A percentile compares a stretch with the other conserved stretches of the same genome.
Evolutionary conservation across 495 filamentous ascomycete species (phyloP).

Genomic region (Cercophora newfieldiana): DNA sequence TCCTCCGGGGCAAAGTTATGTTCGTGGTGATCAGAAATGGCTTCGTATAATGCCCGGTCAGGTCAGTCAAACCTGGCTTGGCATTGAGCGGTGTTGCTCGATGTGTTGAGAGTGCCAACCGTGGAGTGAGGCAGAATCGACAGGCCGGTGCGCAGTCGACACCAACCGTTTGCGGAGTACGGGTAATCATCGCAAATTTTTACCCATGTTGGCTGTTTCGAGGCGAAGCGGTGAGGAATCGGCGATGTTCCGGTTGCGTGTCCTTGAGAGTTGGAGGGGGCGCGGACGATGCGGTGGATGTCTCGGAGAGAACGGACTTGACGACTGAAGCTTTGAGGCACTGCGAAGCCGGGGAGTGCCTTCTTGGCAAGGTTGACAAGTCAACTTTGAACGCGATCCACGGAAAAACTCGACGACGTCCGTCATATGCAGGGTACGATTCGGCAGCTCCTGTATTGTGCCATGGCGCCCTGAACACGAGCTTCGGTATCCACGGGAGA

Average conservation of each 20-base stretch:
- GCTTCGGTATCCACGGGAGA: not conserved
- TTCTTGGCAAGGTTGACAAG: constrained; percentile 1
- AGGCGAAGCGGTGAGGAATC: not conserved
- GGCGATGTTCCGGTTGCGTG: not conserved
- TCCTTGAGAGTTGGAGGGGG: not conserved
- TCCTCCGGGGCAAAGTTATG: not conserved
- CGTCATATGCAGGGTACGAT: not conserved
- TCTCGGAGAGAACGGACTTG: not conserved
- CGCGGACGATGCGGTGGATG: not conserved
- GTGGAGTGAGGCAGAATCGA: not conserved
- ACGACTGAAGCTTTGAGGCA: not conserved
- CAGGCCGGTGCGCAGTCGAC: not conserved
- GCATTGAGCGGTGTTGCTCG: not conserved
- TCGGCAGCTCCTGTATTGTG: not conserved
- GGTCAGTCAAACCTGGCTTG: too few relatives aligned
- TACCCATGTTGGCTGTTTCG: not conserved
- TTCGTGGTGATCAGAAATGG: not conserved
- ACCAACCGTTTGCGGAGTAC: not conserved
- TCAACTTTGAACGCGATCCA: not conserved
- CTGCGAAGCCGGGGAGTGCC: not conserved
- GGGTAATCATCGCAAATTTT: not conserved
- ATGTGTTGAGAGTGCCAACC: not conserved
- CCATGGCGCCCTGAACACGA: not conserved
- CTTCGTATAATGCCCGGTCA: not conserved
- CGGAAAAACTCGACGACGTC: not conserved